Evolutionary conservation across 2,329 filamentous ascomycete genomes (phyloP).

Genomic region (Cercospora zeina): DNA sequence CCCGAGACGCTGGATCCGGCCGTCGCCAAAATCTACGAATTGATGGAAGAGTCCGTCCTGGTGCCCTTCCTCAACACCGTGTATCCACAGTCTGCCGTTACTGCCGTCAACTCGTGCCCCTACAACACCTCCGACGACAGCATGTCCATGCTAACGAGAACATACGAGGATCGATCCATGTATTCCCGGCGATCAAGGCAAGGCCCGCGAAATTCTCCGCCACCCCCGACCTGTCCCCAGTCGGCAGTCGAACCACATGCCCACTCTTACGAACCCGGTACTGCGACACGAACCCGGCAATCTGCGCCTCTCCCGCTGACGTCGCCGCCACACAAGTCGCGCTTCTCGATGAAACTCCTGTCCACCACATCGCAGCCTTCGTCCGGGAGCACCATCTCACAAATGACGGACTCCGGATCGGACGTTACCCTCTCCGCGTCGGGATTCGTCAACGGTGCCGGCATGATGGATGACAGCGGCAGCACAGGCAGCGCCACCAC

Average conservation of each 20-base stretch:
- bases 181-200: constrained; percentile 33
- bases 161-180: constrained; percentile 43
- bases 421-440: constrained; percentile 34
- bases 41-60: constrained; percentile 96
- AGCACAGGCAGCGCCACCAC: constrained; percentile 55
- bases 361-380: constrained; percentile 38
- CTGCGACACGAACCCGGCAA: constrained; percentile 33
- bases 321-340: constrained; percentile 36
- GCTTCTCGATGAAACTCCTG: constrained; percentile 40
- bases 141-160: constrained; percentile 38
- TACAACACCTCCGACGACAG: constrained; percentile 45
- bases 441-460: constrained; percentile 42
- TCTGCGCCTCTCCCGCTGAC: constrained; percentile 40
- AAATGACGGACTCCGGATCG: constrained; percentile 28
- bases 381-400: constrained; percentile 21
- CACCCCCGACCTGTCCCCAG: constrained; percentile 34
- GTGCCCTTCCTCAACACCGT: constrained; percentile 82
- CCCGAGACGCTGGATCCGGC: constrained; percentile 78
- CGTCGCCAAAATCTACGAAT: constrained; percentile 83
- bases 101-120: constrained; percentile 44
- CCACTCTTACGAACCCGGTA: constrained; percentile 30
- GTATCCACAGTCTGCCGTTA: constrained; percentile 52
- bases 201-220: constrained; percentile 37
- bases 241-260: constrained; percentile 35
- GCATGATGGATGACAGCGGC: constrained; percentile 65